These are phyloP conservation scores for Boletus coccyginus DNA, from an alignment of 768 basidiomycete species.

Conservation along the genomic window DNA sequence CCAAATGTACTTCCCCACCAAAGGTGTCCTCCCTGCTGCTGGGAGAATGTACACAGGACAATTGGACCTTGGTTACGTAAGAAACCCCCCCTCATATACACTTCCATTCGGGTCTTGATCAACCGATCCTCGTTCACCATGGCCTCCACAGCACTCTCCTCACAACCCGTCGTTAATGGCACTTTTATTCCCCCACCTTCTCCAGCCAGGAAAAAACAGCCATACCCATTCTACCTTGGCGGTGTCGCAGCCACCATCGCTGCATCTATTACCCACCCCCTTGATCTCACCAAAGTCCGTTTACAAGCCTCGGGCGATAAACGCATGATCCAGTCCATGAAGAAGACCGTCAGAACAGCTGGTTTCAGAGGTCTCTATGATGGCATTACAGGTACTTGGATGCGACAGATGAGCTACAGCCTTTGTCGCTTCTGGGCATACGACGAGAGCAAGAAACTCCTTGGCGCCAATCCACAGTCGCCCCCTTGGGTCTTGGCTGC, in stretches of 20 bases:
- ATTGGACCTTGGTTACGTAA: conserved; percentile 16
- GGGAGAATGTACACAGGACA: background rate
- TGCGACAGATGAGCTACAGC: conserved; percentile 92
- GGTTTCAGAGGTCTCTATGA: conserved; percentile 76
- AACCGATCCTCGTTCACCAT: conserved; percentile 9
- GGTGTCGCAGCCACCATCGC: conserved; percentile 87
- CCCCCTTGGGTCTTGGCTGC: conserved; percentile 78
- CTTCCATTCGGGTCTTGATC: background rate
- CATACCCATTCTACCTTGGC: conserved; percentile 86
- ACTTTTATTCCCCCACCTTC: background rate
- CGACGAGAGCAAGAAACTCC: conserved; percentile 82
- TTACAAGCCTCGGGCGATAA: conserved; percentile 92
- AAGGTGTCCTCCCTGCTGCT: background rate
- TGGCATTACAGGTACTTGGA: conserved; percentile 84
- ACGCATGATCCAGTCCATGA: conserved; percentile 79
- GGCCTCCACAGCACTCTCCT: conserved; percentile 12
- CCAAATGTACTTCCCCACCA: background rate
- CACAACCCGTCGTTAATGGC: conserved; percentile 10
- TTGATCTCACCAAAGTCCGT: conserved; percentile 89
- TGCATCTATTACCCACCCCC: conserved; percentile 83
- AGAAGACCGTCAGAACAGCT: conserved; percentile 79
- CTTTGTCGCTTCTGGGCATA: conserved; percentile 93
- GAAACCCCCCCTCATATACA: conserved; percentile 6
- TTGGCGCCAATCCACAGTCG: conserved; percentile 64
- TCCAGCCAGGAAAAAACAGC: conserved; percentile 49